phyloP scores from a whole-genome alignment of 768 basidiomycete genomes.

The Dictyophora rubrovolvata region DNA sequence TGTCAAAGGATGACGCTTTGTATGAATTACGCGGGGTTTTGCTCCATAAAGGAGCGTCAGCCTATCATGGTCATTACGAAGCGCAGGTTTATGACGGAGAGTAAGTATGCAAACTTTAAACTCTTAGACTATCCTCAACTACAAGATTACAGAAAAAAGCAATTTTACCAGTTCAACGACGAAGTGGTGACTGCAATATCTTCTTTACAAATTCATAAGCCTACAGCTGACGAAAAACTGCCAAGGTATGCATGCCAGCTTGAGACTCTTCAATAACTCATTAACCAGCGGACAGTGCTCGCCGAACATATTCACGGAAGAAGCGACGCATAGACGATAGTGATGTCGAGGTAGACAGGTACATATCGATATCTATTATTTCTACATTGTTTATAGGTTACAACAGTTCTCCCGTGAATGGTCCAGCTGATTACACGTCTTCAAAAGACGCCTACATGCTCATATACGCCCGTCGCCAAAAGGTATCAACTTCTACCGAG shows the following conservation, averaged over 20 bases:
- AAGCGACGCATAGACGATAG: constrained; percentile 48
- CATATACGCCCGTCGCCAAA: constrained; percentile 57
- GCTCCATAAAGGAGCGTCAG: constrained; percentile 84
- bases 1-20: constrained; percentile 23
- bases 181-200: constrained; percentile 52
- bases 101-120: constrained; percentile 32
- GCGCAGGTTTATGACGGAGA: constrained; percentile 67
- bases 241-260: not conserved
- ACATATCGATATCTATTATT: not conserved
- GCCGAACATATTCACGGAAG: constrained; percentile 35
- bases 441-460: constrained; percentile 95
- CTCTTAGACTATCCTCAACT: not conserved
- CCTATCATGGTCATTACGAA: constrained; percentile 86
- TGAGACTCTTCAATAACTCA: constrained; percentile 12
- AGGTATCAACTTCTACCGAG: constrained; percentile 2
- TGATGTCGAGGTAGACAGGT: constrained; percentile 36
- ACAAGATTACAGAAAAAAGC: constrained; percentile 34
- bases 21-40: constrained; percentile 84
- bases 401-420: constrained; percentile 4
- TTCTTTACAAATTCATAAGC: constrained; percentile 29
- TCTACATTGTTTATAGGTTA: not conserved
- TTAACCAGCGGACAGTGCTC: constrained; percentile 23
- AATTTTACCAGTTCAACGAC: constrained; percentile 93
- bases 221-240: not conserved
- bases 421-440: constrained; percentile 35